These are phyloP conservation scores for Phytophthora citrophthora DNA, from an alignment of 352 stramenopile genomes.

Conservation along the genomic window DNA sequence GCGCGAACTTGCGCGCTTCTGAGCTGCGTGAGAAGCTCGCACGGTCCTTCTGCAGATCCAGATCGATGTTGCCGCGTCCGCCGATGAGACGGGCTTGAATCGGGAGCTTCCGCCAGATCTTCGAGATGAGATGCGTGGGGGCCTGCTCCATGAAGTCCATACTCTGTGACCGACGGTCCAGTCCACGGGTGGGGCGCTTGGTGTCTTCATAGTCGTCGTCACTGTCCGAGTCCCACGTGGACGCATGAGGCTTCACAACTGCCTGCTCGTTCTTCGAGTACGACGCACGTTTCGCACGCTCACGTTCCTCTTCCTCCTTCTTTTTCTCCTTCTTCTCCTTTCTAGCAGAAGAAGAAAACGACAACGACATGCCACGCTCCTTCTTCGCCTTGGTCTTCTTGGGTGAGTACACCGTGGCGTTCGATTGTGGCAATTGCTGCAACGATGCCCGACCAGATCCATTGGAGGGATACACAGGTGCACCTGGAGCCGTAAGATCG, in stretches of 20 bases:
- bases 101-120: constrained; percentile 82
- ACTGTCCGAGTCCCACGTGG: constrained; percentile 73
- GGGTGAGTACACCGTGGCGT: constrained; percentile 22
- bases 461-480: neutral
- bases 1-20: constrained; percentile 47
- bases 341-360: constrained; percentile 47
- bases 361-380: constrained; percentile 48
- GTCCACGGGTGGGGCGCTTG: constrained; percentile 58
- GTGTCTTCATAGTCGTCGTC: constrained; percentile 78
- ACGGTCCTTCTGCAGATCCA: constrained; percentile 71
- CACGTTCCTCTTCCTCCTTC: constrained; percentile 9
- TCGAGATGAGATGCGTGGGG: constrained; percentile 74
- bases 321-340: constrained; percentile 39
- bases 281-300: constrained; percentile 21
- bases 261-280: constrained; percentile 56
- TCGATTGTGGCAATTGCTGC: neutral
- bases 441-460: neutral
- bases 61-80: constrained; percentile 54
- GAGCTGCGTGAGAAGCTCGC: constrained; percentile 67
- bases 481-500: constrained; percentile 9
- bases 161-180: constrained; percentile 68
- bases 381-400: constrained; percentile 50
- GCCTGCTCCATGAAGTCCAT: constrained; percentile 86
- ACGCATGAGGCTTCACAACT: constrained; percentile 52
- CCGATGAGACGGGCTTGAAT: constrained; percentile 72